These are phyloP conservation scores for Raffaelea deltoideospora DNA, from an alignment of 2,329 filamentous ascomycete species.

Conservation along the genomic window DNA sequence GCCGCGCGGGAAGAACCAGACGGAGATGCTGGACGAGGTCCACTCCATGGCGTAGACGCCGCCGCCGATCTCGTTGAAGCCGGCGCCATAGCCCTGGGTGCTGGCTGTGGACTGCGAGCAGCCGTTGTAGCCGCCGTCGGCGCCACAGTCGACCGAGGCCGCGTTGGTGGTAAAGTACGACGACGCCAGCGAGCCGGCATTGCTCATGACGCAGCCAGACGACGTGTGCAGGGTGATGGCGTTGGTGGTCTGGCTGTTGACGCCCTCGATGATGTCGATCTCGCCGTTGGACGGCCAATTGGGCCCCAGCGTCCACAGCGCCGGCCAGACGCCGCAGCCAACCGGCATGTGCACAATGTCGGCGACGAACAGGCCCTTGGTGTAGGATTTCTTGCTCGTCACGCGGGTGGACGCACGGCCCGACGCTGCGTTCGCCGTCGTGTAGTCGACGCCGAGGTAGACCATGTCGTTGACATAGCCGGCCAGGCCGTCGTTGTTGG, in stretches of 20 bases:
- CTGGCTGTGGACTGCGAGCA: conserved; percentile 40
- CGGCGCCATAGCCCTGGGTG: conserved; percentile 44
- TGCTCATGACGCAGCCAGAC: conserved; percentile 40
- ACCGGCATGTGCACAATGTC: conserved; percentile 67
- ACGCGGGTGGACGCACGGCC: conserved; percentile 61
- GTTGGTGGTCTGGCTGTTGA: conserved; percentile 46
- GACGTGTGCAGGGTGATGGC: conserved; percentile 54
- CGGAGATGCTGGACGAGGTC: conserved; percentile 53
- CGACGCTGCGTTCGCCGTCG: conserved; percentile 33
- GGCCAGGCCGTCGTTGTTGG: conserved; percentile 42
- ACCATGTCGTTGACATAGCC: conserved; percentile 38
- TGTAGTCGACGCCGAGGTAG: conserved; percentile 56
- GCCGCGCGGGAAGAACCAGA: conserved; percentile 68
- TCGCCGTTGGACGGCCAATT: conserved; percentile 58
- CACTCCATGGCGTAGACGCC: conserved; percentile 66
- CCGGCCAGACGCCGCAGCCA: conserved; percentile 63
- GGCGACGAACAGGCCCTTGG: conserved; percentile 53
- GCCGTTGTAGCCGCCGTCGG: conserved; percentile 30
- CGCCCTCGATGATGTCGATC: conserved; percentile 70
- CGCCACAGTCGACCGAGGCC: conserved; percentile 12
- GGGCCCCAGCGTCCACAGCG: conserved; percentile 54
- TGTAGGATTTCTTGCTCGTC: conserved; percentile 50
- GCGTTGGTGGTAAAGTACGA: conserved; percentile 29
- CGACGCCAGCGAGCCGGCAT: conserved; percentile 25
- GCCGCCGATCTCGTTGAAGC: conserved; percentile 55